These are phyloP conservation scores for Prorocentrum cordatum DNA, from an alignment of 169 alveolate genomes.

Conservation along the genomic window DNA sequence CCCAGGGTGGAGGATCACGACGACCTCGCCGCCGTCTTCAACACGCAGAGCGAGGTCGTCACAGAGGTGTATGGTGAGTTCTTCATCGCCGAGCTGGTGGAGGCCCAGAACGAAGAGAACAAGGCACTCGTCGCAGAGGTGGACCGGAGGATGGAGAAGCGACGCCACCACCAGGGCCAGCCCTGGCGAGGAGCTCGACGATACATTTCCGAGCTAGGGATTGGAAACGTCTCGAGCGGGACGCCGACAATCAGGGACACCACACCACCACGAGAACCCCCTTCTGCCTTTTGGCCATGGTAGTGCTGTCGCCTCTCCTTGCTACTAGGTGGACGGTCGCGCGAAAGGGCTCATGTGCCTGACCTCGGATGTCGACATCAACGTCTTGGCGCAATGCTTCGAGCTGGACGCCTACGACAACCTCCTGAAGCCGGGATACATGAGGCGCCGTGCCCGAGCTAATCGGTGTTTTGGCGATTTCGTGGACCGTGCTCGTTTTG, in stretches of 20 bases:
- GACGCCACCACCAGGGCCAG: no score
- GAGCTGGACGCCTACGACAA: slow-evolving; percentile 60
- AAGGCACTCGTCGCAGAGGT: slow-evolving; percentile 49
- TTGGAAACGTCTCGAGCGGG: no score
- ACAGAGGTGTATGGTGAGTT: slow-evolving; percentile 46
- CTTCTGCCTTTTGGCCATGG: no score
- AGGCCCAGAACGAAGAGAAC: slow-evolving; percentile 42
- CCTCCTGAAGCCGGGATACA: background rate
- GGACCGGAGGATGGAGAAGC: no score
- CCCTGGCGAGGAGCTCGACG: no score
- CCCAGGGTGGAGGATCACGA: slow-evolving; percentile 65
- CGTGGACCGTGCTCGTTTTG: background rate
- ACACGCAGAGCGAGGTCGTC: slow-evolving; percentile 62
- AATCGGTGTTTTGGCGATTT: background rate
- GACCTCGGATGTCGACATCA: slow-evolving; percentile 48
- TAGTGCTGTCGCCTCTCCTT: no score
- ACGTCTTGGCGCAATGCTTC: slow-evolving; percentile 59
- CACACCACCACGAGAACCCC: no score
- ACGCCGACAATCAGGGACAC: no score
- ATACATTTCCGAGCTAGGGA: no score
- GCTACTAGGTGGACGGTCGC: slow-evolving; percentile 55
- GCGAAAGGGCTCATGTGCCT: slow-evolving; percentile 58
- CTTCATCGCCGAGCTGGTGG: slow-evolving; percentile 54
- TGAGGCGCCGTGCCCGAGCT: background rate
- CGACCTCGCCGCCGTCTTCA: slow-evolving; percentile 50